Percentiles rank a stretch among this genome's conserved stretches.
Conservation (phyloP, 2,329 filamentous ascomycete species). For the Arthrobotrys conoides region DNA sequence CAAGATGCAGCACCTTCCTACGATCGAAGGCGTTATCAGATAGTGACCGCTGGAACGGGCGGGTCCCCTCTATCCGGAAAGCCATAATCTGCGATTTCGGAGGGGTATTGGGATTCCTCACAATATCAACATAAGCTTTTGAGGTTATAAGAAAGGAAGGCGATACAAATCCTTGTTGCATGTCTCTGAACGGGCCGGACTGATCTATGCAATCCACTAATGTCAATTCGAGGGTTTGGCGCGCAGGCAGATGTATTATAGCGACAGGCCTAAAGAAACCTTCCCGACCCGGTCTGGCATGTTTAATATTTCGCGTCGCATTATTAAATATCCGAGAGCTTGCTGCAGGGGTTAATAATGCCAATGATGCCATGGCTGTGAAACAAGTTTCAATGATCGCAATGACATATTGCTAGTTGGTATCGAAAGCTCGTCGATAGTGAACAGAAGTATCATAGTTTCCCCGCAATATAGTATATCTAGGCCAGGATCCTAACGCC, state of each 20-base stretch:
- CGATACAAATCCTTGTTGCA: conserved; percentile 30
- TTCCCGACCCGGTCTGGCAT: conserved; percentile 51
- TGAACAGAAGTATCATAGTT: not conserved
- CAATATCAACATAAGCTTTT: conserved; percentile 41
- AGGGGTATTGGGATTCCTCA: conserved; percentile 27
- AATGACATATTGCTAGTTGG: not conserved
- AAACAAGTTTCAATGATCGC: conserved; percentile 26
- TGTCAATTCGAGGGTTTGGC: not conserved
- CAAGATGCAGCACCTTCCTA: conserved; percentile 43
- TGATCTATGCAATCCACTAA: conserved; percentile 16
- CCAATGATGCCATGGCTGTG: conserved; percentile 27
- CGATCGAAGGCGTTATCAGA: conserved; percentile 45
- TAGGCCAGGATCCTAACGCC: conserved; percentile 4
- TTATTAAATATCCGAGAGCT: conserved; percentile 50
- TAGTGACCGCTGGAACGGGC: conserved; percentile 17
- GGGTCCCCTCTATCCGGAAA: conserved; percentile 49
- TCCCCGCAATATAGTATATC: conserved; percentile 24
- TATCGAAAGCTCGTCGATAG: not conserved
- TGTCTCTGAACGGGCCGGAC: conserved; percentile 33
- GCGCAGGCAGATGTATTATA: conserved; percentile 45
- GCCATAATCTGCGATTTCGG: conserved; percentile 24
- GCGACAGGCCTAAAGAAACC: conserved; percentile 35
- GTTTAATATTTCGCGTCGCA: conserved; percentile 41
- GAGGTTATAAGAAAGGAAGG: conserved; percentile 52
- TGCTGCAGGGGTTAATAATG: conserved; percentile 8